phyloP scores from a whole-genome alignment of 805 yeast species.

The Kuraishia hungarica region DNA sequence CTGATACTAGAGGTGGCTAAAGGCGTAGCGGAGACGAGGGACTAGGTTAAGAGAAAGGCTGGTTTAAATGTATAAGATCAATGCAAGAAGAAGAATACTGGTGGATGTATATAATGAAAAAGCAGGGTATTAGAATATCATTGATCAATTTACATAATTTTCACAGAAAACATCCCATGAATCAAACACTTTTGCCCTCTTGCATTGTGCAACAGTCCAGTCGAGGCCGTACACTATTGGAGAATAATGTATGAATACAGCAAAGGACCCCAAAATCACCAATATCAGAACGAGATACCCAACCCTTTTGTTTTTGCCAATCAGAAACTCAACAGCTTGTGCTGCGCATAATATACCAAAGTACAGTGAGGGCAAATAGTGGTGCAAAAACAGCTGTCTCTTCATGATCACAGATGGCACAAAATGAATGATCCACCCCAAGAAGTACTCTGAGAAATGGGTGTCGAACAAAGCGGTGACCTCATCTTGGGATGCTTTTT shows the following conservation, averaged over 20 bases:
- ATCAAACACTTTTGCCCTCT: constrained; percentile 22
- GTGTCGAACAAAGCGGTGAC: constrained; percentile 12
- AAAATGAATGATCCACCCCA: constrained; percentile 54
- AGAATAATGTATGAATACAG: constrained; percentile 19
- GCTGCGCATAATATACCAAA: constrained; percentile 31
- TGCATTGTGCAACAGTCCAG: constrained; percentile 38
- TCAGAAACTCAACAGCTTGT: constrained; percentile 28
- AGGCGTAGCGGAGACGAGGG: constrained; percentile 40
- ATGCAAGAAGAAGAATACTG: too few relatives aligned
- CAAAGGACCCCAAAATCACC: constrained; percentile 12
- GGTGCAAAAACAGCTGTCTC: constrained; percentile 32
- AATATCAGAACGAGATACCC: constrained; percentile 19
- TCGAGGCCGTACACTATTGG: constrained; percentile 39
- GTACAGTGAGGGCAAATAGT: constrained; percentile 42
- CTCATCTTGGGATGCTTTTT: background rate
- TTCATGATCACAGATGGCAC: constrained; percentile 41
- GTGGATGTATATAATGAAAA: background rate
- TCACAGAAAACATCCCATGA: constrained; percentile 38
- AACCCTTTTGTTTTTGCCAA: constrained; percentile 16
- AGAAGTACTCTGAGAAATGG: constrained; percentile 25
- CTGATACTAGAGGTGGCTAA: constrained; percentile 52
- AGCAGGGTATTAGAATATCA: background rate
- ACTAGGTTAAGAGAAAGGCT: constrained; percentile 3
- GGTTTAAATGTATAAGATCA: too few relatives aligned
- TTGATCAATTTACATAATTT: background rate